Conservation (phyloP, 2,329 filamentous ascomycete genomes). For the Elsinoe ampelina region DNA sequence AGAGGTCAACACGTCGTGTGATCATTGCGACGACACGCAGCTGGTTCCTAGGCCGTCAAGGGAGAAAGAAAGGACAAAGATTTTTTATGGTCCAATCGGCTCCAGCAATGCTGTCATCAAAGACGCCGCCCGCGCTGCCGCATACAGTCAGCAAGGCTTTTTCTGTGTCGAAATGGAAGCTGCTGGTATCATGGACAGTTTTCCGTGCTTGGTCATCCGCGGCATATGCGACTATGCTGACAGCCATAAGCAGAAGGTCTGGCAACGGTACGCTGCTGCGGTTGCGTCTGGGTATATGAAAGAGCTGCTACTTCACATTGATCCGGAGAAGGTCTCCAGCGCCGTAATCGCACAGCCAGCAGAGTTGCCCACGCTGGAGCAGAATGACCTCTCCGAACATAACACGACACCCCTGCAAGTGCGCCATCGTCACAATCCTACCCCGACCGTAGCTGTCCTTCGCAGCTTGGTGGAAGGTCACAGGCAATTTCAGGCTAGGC, state of each 20-base stretch:
- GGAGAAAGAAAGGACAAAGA: neutral
- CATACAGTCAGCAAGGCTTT: neutral
- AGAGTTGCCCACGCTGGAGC: neutral
- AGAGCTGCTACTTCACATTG: conserved; percentile 10
- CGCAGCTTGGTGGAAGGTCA: no score
- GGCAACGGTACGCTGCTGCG: conserved; percentile 17
- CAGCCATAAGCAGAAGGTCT: conserved; percentile 15
- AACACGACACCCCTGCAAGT: neutral
- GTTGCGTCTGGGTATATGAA: conserved; percentile 15
- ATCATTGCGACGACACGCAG: neutral
- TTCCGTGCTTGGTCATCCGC: conserved; percentile 15
- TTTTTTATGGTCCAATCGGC: conserved; percentile 11
- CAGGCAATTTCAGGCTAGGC: no score
- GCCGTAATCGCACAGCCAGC: neutral
- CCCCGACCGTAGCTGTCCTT: neutral
- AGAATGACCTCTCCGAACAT: no score
- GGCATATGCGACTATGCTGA: conserved; percentile 18
- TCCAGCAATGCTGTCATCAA: conserved; percentile 14
- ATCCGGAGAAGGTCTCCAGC: neutral
- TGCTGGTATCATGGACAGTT: conserved; percentile 15
- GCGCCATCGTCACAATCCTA: neutral
- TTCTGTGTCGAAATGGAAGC: conserved; percentile 19
- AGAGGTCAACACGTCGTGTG: neutral
- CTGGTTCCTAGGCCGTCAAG: neutral
- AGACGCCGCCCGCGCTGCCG: neutral